Conservation (phyloP, 2,329 filamentous ascomycete genomes). For the Aspergillus calidoustus region DNA sequence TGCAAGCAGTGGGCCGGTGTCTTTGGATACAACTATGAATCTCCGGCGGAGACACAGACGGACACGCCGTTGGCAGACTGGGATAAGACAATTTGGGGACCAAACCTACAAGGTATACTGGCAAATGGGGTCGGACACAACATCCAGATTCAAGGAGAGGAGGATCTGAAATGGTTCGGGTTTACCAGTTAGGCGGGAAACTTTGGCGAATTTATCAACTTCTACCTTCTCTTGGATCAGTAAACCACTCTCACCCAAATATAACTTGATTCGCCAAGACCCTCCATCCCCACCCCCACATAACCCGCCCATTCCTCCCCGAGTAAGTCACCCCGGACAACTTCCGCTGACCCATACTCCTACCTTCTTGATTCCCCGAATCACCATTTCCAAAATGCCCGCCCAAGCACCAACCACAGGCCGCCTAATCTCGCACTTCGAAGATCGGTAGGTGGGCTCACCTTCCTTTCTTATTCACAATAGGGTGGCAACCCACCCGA, state of each 20-base stretch:
- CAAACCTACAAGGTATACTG: slow-evolving; percentile 28
- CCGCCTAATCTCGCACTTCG: slow-evolving; percentile 13
- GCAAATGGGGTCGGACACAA: slow-evolving; percentile 29
- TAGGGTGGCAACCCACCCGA: too few relatives aligned
- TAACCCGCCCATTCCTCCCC: slow-evolving; percentile 63
- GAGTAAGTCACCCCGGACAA: background rate
- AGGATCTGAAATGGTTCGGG: slow-evolving; percentile 33
- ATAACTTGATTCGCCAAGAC: background rate
- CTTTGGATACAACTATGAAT: slow-evolving; percentile 42
- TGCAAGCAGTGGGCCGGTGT: slow-evolving; percentile 62
- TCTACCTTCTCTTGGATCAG: background rate
- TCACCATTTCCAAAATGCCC: background rate
- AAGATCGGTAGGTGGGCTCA: background rate
- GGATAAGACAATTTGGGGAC: slow-evolving; percentile 29
- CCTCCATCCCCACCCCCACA: slow-evolving; percentile 62
- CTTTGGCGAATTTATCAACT: background rate
- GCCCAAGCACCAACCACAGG: slow-evolving; percentile 2
- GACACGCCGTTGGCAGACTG: slow-evolving; percentile 26
- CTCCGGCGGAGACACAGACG: slow-evolving; percentile 19
- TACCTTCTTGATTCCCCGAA: background rate
- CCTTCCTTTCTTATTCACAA: background rate
- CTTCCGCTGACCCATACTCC: background rate
- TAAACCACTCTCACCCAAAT: background rate
- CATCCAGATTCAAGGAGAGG: slow-evolving; percentile 26
- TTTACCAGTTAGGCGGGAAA: slow-evolving; percentile 17